A percentile compares a stretch with the other conserved stretches of the same genome.
Conservation (phyloP, 495 filamentous ascomycete genomes). For the Viridothelium virens region DNA sequence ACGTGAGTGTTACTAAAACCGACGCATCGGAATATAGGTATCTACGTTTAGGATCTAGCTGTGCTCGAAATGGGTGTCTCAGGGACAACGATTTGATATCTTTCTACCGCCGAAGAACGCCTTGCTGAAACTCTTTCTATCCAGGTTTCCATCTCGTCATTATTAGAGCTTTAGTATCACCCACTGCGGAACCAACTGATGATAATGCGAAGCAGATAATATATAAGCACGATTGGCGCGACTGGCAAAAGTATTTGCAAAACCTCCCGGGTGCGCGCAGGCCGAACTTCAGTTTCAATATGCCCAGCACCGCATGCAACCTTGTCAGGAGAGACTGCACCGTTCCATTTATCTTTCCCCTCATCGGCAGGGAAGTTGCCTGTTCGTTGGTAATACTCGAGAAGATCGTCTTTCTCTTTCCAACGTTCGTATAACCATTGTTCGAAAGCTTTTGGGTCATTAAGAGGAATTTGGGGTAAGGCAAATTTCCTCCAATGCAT, state of each 20-base stretch:
- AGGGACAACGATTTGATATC: background rate
- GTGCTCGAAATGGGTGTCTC: background rate
- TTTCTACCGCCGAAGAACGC: background rate
- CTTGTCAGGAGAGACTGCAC: conserved; percentile 18
- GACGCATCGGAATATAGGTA: no score
- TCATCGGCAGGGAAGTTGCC: conserved; percentile 63
- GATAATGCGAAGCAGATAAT: background rate
- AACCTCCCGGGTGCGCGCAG: conserved; percentile 42
- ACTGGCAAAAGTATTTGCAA: conserved; percentile 33
- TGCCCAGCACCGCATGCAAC: conserved; percentile 40
- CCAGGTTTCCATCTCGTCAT: background rate
- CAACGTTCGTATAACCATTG: conserved; percentile 68
- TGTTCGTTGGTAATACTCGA: conserved; percentile 61
- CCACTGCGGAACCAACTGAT: background rate
- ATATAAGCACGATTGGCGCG: conserved; percentile 15
- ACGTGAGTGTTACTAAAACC: no score
- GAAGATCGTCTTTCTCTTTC: conserved; percentile 70
- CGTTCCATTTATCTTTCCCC: conserved; percentile 37
- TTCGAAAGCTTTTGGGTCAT: conserved; percentile 55
- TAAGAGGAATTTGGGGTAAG: conserved; percentile 57
- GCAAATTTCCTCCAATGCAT: conserved; percentile 75
- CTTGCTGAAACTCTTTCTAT: background rate
- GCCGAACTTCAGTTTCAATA: conserved; percentile 51
- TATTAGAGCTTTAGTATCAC: background rate
- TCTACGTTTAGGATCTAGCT: background rate